phyloP scores from a whole-genome alignment of 345 rosid genomes.

The Moricandia moricandioides region DNA sequence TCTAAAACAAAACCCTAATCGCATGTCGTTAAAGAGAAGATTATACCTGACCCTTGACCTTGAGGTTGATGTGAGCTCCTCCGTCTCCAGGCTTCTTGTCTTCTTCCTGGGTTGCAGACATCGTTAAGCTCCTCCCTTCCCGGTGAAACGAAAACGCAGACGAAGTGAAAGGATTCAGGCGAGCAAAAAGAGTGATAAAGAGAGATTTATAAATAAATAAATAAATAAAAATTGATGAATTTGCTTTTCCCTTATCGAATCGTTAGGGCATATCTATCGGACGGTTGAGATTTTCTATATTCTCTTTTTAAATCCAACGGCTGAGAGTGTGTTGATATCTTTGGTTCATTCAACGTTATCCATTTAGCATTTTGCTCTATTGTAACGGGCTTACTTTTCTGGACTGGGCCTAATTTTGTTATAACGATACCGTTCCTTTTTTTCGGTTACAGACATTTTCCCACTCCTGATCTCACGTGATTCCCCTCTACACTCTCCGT shows the following conservation, averaged over 20 bases:
- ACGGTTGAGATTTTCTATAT: no score
- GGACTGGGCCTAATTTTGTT: not conserved
- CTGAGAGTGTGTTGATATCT: no score
- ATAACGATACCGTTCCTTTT: no score
- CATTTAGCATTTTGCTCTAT: not conserved
- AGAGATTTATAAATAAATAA: no score
- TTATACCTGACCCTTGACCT: slow-evolving; percentile 82
- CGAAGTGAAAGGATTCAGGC: no score
- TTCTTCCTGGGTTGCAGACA: slow-evolving; percentile 49
- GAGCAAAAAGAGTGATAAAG: no score
- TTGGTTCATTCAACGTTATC: no score
- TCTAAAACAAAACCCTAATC: not conserved
- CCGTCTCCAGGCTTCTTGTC: slow-evolving; percentile 74
- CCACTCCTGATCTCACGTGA: not conserved
- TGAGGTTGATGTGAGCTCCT: slow-evolving; percentile 71
- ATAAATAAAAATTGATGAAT: no score
- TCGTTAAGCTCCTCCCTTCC: not conserved
- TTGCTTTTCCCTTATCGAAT: no score
- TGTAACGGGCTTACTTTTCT: slow-evolving; percentile 5
- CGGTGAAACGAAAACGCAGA: not conserved
- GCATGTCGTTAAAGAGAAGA: not conserved
- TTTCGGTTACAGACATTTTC: no score
- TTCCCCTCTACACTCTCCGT: not conserved
- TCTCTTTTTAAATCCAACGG: no score
- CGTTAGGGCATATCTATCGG: no score